Evolutionary conservation across 345 rosid species (phyloP).

Genomic region (Hirschfeldia incana): DNA sequence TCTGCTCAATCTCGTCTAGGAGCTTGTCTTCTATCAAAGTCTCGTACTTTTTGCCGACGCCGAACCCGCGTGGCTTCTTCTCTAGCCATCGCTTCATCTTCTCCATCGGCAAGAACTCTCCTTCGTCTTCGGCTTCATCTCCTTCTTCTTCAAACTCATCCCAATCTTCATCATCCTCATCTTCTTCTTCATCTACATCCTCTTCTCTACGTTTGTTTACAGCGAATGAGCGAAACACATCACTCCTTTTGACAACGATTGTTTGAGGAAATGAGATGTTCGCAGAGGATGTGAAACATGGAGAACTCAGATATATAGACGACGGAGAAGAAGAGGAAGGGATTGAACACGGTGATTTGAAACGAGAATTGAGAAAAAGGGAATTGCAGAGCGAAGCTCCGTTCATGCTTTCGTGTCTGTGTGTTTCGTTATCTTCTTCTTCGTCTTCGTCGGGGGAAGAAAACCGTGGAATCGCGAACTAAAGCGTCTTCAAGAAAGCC

Average conservation of each 20-base stretch:
- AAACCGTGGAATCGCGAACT: not conserved
- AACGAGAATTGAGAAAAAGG: slow-evolving; percentile 23
- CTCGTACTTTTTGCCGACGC: slow-evolving; percentile 69
- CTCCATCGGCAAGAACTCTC: slow-evolving; percentile 48
- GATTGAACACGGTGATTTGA: not conserved
- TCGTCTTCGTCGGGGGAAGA: not conserved
- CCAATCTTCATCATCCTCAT: slow-evolving; percentile 39
- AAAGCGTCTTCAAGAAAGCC: not conserved
- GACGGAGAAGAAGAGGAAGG: not conserved
- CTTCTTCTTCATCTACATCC: slow-evolving; percentile 8
- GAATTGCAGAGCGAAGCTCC: slow-evolving; percentile 38
- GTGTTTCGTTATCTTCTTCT: not conserved
- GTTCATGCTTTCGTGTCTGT: slow-evolving; percentile 4
- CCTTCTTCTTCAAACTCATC: slow-evolving; percentile 36
- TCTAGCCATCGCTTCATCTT: slow-evolving; percentile 73
- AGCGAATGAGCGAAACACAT: slow-evolving; percentile 30
- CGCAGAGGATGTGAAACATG: not conserved
- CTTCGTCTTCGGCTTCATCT: slow-evolving; percentile 43
- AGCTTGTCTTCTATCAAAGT: slow-evolving; percentile 75
- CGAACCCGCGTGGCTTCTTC: slow-evolving; percentile 74
- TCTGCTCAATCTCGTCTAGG: slow-evolving; percentile 71
- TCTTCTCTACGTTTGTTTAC: slow-evolving; percentile 25
- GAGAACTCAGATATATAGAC: not conserved
- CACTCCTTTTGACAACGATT: not conserved
- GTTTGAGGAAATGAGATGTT: slow-evolving; percentile 19